These are phyloP conservation scores for Monosporascus sp. DNA, from an alignment of 2,329 filamentous ascomycete genomes.

Conservation along the genomic window DNA sequence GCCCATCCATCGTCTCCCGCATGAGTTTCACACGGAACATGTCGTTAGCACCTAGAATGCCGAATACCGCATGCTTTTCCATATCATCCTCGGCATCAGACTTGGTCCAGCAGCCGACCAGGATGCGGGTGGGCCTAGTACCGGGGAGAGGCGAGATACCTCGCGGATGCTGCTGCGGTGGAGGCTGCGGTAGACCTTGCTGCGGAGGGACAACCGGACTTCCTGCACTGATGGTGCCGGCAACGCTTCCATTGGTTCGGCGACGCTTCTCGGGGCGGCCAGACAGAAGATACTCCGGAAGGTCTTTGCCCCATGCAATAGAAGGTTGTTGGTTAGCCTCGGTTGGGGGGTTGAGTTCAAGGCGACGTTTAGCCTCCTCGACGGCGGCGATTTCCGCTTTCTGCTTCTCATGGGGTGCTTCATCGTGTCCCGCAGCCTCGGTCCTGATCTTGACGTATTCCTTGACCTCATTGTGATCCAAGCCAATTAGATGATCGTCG, in stretches of 20 bases:
- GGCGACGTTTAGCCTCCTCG: slow-evolving; percentile 40
- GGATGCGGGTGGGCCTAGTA: slow-evolving; percentile 51
- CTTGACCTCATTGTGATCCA: slow-evolving; percentile 54
- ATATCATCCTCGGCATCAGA: slow-evolving; percentile 41
- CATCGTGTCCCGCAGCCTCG: slow-evolving; percentile 22
- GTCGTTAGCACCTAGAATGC: slow-evolving; percentile 57
- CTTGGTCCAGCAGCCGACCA: slow-evolving; percentile 55
- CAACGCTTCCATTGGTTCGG: slow-evolving; percentile 32
- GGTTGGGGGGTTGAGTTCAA: slow-evolving; percentile 36
- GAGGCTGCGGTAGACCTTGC: neutral
- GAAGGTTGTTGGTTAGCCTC: slow-evolving; percentile 38
- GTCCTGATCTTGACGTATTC: slow-evolving; percentile 55
- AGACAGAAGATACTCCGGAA: slow-evolving; percentile 38
- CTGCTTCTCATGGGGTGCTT: slow-evolving; percentile 34
- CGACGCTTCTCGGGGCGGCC: slow-evolving; percentile 43
- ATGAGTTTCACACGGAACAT: slow-evolving; percentile 62
- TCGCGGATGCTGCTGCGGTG: slow-evolving; percentile 3
- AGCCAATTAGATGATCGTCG: slow-evolving; percentile 47
- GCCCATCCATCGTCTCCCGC: slow-evolving; percentile 55
- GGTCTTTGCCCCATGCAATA: slow-evolving; percentile 46
- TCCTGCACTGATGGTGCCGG: slow-evolving; percentile 28
- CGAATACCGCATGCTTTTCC: slow-evolving; percentile 58
- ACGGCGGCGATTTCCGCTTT: slow-evolving; percentile 38
- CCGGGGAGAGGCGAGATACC: slow-evolving; percentile 33
- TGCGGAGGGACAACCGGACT: slow-evolving; percentile 1